These are phyloP conservation scores for Hypoxylon sp. DNA, from an alignment of 2,329 filamentous ascomycete genomes.

Conservation along the genomic window DNA sequence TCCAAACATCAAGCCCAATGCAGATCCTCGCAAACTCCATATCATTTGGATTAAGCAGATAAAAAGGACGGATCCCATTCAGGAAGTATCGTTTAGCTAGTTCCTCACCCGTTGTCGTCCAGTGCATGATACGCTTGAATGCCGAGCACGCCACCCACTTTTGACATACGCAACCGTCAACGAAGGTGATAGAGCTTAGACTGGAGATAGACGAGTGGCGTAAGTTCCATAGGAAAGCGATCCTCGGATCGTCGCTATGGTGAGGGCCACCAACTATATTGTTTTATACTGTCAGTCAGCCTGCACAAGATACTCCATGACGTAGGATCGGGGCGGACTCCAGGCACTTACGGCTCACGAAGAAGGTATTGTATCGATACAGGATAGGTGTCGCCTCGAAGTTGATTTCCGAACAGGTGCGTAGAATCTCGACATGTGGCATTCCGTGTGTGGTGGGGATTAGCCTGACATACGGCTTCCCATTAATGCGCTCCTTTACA, in stretches of 20 bases:
- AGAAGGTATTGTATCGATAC: constrained; percentile 52
- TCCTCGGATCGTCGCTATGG: neutral
- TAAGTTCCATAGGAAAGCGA: constrained; percentile 46
- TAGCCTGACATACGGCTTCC: neutral
- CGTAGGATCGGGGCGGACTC: neutral
- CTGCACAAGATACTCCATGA: neutral
- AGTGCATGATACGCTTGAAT: constrained; percentile 15
- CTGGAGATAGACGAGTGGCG: constrained; percentile 43
- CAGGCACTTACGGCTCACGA: constrained; percentile 45
- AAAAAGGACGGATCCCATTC: neutral
- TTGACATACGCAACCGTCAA: neutral
- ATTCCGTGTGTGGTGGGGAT: constrained; percentile 3
- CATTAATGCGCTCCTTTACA: constrained; percentile 10
- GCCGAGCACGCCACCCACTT: neutral
- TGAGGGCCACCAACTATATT: neutral
- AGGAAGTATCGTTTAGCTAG: constrained; percentile 33
- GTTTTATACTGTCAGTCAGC: neutral
- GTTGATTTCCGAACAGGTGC: constrained; percentile 53
- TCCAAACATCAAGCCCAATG: too few species aligned
- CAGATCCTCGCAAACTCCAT: neutral
- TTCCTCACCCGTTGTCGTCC: constrained; percentile 32
- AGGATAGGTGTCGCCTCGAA: constrained; percentile 52
- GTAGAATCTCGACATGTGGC: constrained; percentile 51
- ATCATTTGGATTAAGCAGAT: neutral
- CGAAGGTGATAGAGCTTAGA: constrained; percentile 35